These are phyloP conservation scores for Coffea humblotiana DNA, from an alignment of 305 asterid genomes.

Conservation along the genomic window DNA sequence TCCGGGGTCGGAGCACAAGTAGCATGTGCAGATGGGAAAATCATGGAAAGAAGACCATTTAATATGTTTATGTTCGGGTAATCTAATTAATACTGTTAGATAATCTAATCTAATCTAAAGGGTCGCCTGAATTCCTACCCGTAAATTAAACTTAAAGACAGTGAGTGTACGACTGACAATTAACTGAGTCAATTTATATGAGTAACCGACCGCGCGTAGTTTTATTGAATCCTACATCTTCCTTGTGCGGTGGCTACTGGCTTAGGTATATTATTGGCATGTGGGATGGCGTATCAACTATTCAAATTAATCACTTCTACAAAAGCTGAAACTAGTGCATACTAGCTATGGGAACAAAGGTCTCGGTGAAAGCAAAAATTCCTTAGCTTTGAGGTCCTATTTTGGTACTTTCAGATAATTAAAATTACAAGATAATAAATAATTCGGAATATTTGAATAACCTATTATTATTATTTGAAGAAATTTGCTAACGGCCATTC, in stretches of 20 bases:
- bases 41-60: too few relatives aligned
- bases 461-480: too few relatives aligned
- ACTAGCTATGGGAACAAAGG: not conserved
- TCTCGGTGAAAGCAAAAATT: not conserved
- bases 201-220: conserved; percentile 7
- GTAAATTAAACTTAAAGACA: not conserved
- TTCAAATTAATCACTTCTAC: not conserved
- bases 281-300: not conserved
- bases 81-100: too few relatives aligned
- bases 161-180: not conserved
- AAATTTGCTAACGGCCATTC: too few relatives aligned
- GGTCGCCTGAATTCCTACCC: conserved; percentile 15
- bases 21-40: too few relatives aligned
- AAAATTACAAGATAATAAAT: too few relatives aligned
- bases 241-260: not conserved
- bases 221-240: not conserved
- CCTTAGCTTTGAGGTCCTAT: not conserved
- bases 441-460: too few relatives aligned
- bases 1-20: too few relatives aligned
- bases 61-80: too few relatives aligned
- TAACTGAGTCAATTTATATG: conserved; percentile 6
- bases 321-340: too few relatives aligned
- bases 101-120: not conserved
- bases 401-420: not conserved
- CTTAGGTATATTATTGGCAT: conserved; percentile 8